Evolutionary conservation across 768 basidiomycete species (phyloP), one percentile per base, ranked within the genome.

Genomic region (Guyanaporus albipodus): DNA sequence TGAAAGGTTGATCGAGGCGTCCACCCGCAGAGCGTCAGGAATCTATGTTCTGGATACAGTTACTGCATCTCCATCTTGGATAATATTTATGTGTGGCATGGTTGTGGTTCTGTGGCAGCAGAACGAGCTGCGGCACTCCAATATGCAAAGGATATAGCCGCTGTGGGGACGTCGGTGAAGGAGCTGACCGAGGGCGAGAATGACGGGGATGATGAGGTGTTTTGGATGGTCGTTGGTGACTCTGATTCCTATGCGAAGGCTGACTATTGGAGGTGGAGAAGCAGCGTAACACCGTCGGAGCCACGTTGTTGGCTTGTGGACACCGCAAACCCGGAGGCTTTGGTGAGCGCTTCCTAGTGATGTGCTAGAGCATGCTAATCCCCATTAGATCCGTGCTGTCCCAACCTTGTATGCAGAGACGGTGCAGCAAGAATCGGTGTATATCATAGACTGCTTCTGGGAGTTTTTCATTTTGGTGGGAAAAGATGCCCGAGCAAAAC

Each of bases 181-280:
- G 83, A 87, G 51, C 73, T 91, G 8, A 50, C 64, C 1, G 87
- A 91, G 56, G 78, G 79, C n/a, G 77, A 79, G 55, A 74, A 73
- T 42, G 83, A 84, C 32, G 57, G 66, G 19, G 70, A 73, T 14
- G 83, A 89, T 44, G 85, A 89, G 49, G 81, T 90, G 77, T 90
- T 92, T 60, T 90, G 90, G 86, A 82, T 87, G 79, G 76, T 87
- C 29, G 72, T 91, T 3, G 89, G 89, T n/a, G 79, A 87, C 19
- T 74, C 80, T 2, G 76, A 76, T 2, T 52, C 56, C 4, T 90
- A 82, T 60, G 87, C 87, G 4, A 81, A 76, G 34, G 90, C 90
- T 1, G 80, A 91, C 54, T 85, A 91, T 62, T 92, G 90, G 90
- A 77, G 63, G 58, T 92, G 87, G 85, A 76, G 84, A 55, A 64